phyloP scores from a whole-genome alignment of 2,329 filamentous ascomycete genomes.

The Canariomyces notabilis region DNA sequence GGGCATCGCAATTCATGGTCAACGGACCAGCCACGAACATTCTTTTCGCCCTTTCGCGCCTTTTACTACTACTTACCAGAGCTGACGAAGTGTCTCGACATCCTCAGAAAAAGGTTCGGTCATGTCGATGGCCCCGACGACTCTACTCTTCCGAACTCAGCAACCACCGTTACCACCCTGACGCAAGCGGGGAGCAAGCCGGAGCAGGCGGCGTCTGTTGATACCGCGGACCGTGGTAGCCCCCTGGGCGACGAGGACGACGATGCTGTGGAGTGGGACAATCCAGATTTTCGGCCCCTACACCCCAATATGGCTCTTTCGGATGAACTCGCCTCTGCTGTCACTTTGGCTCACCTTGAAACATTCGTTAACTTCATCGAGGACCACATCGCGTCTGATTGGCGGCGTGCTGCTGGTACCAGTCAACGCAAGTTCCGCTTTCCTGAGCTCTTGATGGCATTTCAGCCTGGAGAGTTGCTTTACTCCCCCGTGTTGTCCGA shows the following conservation, averaged over 20 bases:
- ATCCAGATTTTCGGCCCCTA: too few species aligned
- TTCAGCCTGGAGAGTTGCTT: slow-evolving; percentile 25
- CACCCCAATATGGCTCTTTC: too few species aligned
- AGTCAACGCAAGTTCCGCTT: slow-evolving; percentile 17
- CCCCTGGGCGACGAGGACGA: too few species aligned
- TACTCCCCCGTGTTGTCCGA: too few species aligned
- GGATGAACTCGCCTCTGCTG: slow-evolving; percentile 3
- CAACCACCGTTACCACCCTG: too few species aligned
- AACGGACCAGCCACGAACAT: slow-evolving; percentile 12
- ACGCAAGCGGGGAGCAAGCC: too few species aligned
- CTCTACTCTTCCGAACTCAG: too few species aligned
- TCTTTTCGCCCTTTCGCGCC: slow-evolving; percentile 13
- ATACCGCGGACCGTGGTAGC: too few species aligned
- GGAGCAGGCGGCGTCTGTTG: too few species aligned
- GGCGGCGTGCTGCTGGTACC: slow-evolving; percentile 13
- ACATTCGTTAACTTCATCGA: slow-evolving; percentile 17
- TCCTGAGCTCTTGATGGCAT: slow-evolving; percentile 29
- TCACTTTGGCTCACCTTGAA: slow-evolving; percentile 1
- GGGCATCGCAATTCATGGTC: slow-evolving; percentile 8
- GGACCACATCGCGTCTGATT: slow-evolving; percentile 13
- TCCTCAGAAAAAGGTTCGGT: too few species aligned
- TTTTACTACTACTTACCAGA: slow-evolving; percentile 7
- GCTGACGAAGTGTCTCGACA: background rate
- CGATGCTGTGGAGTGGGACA: too few species aligned
- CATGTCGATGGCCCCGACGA: too few species aligned